A percentile compares a stretch with the other conserved stretches of the same genome.
phyloP scores from a whole-genome alignment of 2,329 filamentous ascomycete species.

The Trichoderma atrobrunneum region DNA sequence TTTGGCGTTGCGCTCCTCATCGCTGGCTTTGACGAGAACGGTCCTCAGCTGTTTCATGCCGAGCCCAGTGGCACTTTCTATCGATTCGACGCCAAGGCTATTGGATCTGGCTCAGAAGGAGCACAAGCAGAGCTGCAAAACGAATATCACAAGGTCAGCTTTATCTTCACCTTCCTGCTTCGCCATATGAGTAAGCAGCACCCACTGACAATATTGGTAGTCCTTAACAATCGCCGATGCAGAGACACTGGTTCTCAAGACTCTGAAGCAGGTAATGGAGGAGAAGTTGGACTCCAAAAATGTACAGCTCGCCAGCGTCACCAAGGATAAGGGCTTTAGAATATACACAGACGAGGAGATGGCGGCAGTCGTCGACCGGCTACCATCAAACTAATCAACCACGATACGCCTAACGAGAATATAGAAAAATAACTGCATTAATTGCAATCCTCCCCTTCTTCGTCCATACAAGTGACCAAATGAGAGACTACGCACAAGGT shows the following conservation, averaged over 20 bases:
- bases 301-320: conserved; percentile 95
- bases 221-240: conserved; percentile 90
- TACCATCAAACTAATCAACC: conserved; percentile 59
- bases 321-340: conserved; percentile 95
- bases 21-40: conserved; percentile 95
- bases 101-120: conserved; percentile 94
- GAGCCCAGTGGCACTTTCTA: conserved; percentile 99
- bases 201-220: conserved; percentile 36
- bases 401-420: conserved; percentile 20
- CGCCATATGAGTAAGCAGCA: not conserved
- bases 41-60: conserved; percentile 94
- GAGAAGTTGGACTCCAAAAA: conserved; percentile 99
- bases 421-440: conserved; percentile 17
- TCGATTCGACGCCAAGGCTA: conserved; percentile 97
- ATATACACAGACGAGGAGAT: conserved; percentile 99
- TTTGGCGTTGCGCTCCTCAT: conserved; percentile 97
- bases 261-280: conserved; percentile 99
- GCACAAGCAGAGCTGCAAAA: conserved; percentile 98
- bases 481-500: not conserved
- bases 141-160: conserved; percentile 83
- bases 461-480: not conserved
- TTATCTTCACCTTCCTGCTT: not conserved
- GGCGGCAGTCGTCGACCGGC: conserved; percentile 83
- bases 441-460: not conserved
- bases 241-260: conserved; percentile 94